These are phyloP conservation scores for Botrytis tulipae DNA, from an alignment of 2,329 filamentous ascomycete species.

Conservation along the genomic window DNA sequence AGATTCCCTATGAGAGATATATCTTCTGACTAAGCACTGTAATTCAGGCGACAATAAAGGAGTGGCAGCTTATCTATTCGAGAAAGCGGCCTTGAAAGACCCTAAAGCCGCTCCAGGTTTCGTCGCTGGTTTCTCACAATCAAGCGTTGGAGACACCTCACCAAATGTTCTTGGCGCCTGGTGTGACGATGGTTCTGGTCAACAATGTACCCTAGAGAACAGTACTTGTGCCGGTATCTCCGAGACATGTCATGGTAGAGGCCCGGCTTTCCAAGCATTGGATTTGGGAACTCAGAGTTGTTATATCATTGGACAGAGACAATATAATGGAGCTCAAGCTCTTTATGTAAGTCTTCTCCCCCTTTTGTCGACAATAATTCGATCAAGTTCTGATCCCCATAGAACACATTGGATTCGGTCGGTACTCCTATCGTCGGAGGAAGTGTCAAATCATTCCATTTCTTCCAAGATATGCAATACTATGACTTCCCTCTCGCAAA, in stretches of 20 bases:
- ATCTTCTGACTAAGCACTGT: not conserved
- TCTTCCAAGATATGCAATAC: slow-evolving; percentile 78
- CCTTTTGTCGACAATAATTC: not conserved
- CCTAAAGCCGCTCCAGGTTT: slow-evolving; percentile 63
- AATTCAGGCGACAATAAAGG: slow-evolving; percentile 72
- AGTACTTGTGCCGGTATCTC: slow-evolving; percentile 65
- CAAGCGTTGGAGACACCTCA: slow-evolving; percentile 85
- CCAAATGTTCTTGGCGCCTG: slow-evolving; percentile 84
- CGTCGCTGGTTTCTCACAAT: slow-evolving; percentile 87
- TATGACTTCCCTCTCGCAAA: slow-evolving; percentile 73
- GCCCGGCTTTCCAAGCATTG: slow-evolving; percentile 64
- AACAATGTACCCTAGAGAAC: slow-evolving; percentile 71
- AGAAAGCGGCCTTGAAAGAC: slow-evolving; percentile 61
- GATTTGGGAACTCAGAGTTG: slow-evolving; percentile 73
- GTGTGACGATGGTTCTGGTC: slow-evolving; percentile 79
- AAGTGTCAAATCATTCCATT: slow-evolving; percentile 77
- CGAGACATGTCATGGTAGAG: slow-evolving; percentile 69
- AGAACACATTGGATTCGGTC: slow-evolving; percentile 35
- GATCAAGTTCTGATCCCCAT: not conserved
- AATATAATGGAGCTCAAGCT: slow-evolving; percentile 58
- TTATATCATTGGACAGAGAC: slow-evolving; percentile 71
- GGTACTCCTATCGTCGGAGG: slow-evolving; percentile 54
- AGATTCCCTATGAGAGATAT: not conserved
- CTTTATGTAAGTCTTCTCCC: slow-evolving; percentile 48
- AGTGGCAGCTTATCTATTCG: slow-evolving; percentile 80